Base-by-base conservation (phyloP, 2,329 filamentous ascomycete genomes). In the Didymosphaeria variabile region DNA sequence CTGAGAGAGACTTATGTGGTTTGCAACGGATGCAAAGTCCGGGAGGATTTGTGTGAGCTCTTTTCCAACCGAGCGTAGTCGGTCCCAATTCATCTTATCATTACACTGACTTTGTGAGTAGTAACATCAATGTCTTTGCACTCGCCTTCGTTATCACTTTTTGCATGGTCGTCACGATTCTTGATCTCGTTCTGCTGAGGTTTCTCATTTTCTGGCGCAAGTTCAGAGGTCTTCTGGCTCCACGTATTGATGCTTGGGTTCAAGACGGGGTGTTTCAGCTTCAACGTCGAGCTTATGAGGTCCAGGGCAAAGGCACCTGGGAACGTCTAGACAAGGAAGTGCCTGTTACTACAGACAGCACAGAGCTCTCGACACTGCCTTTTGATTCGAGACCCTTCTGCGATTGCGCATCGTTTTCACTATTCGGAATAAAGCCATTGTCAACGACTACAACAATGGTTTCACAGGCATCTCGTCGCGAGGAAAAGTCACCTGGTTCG, bases 1-100 rank as follows among this genome's bases (percentile, higher is more conserved):
- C 44, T 15, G 54, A 67, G 34, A 60, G 58, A 34, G 15, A 55
- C 19, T 32, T 67, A 13, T 67, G 65, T 46, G 2, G 40, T 4
- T 6, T 45, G 23, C 59, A 64, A 42, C 56, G 44, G 26, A 66
- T 67, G 65, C 19, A 40, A 38, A 66, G 59, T 36, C 32, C 50
- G 2, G 63, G 65, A 31, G 63, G 59, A 10, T 62, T 67, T 58
- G 61, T 61, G 65, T 67, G 56, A 62, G 65, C 62, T 38, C 19
- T 49, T n/a, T 36, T 46, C 12, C 31, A 40, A 13, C 26, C 26
- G 26, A 29, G 26, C 26, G 3, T 6, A 29, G 6, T 29, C 26
- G 3, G 3, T 29, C 26, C 6, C n/a, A n/a, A n/a, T n/a, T n/a
- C n/a, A n/a, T n/a, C n/a, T n/a, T n/a, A n/a, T n/a, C n/a, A 29